Conservation (phyloP, 2,329 filamentous ascomycete species). For the Chaetomium sp. region DNA sequence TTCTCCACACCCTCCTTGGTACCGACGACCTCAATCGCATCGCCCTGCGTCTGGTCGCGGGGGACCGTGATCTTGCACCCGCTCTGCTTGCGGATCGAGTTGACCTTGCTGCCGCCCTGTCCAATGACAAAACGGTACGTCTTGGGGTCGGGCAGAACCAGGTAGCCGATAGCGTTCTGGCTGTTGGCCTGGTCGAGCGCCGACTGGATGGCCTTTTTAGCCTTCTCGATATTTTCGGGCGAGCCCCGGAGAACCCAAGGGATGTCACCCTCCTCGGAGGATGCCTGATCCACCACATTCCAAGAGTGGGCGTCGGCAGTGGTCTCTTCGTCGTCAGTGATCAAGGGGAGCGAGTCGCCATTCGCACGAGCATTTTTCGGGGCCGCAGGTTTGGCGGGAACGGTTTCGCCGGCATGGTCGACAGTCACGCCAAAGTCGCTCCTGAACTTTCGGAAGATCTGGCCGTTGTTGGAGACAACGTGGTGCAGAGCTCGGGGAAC, state of each 20-base stretch:
- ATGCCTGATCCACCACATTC: conserved; percentile 68
- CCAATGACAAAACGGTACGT: conserved; percentile 92
- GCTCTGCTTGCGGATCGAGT: conserved; percentile 87
- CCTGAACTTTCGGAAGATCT: conserved; percentile 88
- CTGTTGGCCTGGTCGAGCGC: conserved; percentile 72
- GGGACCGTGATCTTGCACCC: conserved; percentile 94
- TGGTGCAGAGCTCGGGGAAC: conserved; percentile 85
- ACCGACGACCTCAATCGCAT: conserved; percentile 90
- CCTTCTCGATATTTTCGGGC: conserved; percentile 78
- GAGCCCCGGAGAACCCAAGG: conserved; percentile 87
- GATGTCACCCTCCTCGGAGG: conserved; percentile 68
- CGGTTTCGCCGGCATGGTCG: conserved; percentile 80
- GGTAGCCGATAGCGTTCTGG: conserved; percentile 76
- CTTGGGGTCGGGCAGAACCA: conserved; percentile 84
- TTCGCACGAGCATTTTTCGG: conserved; percentile 51
- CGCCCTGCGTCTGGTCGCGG: conserved; percentile 70
- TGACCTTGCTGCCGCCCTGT: conserved; percentile 85
- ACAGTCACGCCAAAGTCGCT: conserved; percentile 87
- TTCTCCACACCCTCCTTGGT: conserved; percentile 77
- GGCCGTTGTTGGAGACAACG: conserved; percentile 80
- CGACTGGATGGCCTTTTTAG: conserved; percentile 70
- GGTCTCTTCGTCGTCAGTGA: conserved; percentile 78
- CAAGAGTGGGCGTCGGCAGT: conserved; percentile 74
- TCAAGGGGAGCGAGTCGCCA: conserved; percentile 74
- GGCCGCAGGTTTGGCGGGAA: conserved; percentile 68